These are phyloP conservation scores for Emmonsiellopsis sp. DNA, from an alignment of 2,329 filamentous ascomycete genomes.

Conservation along the genomic window DNA sequence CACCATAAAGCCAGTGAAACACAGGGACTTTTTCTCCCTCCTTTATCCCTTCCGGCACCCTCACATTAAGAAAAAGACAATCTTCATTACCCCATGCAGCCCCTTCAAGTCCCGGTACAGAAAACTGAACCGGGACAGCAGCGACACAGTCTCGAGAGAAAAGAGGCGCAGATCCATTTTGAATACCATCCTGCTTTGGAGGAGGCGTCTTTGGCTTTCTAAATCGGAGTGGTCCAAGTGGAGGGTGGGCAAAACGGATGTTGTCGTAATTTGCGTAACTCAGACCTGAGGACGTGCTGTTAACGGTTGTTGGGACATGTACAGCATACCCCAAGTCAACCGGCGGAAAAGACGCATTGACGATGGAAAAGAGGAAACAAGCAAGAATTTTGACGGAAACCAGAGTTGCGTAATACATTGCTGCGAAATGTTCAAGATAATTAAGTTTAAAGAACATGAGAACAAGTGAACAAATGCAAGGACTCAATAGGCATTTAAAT, in stretches of 20 bases:
- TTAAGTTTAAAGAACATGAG: no score
- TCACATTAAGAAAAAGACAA: conserved; percentile 9
- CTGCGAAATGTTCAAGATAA: no score
- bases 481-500: no score
- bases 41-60: conserved; percentile 7
- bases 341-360: not conserved
- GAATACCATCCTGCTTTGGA: not conserved
- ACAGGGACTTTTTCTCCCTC: conserved; percentile 6
- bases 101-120: conserved; percentile 4
- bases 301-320: conserved; percentile 1
- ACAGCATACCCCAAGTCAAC: conserved; percentile 3
- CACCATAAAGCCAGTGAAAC: conserved; percentile 10
- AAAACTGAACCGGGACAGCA: not conserved
- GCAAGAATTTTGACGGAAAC: no score
- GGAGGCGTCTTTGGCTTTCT: conserved; percentile 1
- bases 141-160: conserved; percentile 3
- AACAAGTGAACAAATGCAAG: no score
- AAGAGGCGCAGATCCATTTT: not conserved
- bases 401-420: no score
- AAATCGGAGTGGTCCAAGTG: conserved; percentile 1
- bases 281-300: not conserved
- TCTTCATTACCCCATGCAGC: conserved; percentile 8
- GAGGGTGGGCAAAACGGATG: conserved; percentile 9
- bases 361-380: not conserved
- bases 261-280: conserved; percentile 8